Conservation (phyloP, 495 filamentous ascomycete species). For the Letharia columbiana region DNA sequence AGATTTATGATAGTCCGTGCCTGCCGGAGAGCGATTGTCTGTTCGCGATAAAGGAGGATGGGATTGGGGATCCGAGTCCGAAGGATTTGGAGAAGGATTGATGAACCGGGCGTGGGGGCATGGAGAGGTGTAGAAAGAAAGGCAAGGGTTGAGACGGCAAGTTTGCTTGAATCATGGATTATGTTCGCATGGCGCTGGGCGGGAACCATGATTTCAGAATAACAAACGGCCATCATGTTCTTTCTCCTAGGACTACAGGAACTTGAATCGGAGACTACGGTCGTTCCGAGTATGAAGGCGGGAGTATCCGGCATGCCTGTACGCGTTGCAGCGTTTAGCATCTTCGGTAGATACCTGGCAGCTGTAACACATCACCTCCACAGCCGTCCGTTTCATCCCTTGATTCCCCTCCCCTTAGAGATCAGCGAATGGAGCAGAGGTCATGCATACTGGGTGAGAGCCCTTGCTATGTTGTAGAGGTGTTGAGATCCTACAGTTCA, state of each 20-base stretch:
- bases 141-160: not conserved
- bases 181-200: conserved; percentile 11
- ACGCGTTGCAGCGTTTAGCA: not conserved
- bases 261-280: not conserved
- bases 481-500: no score
- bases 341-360: not conserved
- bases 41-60: conserved; percentile 95
- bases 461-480: no score
- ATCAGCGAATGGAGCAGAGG: no score
- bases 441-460: no score
- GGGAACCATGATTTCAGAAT: not conserved
- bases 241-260: not conserved
- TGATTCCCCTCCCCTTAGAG: no score
- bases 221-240: not conserved
- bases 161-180: not conserved
- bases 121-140: no score
- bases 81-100: conserved; percentile 86
- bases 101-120: not conserved
- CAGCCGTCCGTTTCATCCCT: no score
- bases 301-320: not conserved
- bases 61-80: conserved; percentile 88
- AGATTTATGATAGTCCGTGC: conserved; percentile 98
- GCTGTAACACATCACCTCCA: not conserved
- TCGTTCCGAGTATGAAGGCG: not conserved
- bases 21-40: conserved; percentile 92